Base-by-base conservation (phyloP, 1,139 yeast species). In the Meyerozyma smithsonii region DNA sequence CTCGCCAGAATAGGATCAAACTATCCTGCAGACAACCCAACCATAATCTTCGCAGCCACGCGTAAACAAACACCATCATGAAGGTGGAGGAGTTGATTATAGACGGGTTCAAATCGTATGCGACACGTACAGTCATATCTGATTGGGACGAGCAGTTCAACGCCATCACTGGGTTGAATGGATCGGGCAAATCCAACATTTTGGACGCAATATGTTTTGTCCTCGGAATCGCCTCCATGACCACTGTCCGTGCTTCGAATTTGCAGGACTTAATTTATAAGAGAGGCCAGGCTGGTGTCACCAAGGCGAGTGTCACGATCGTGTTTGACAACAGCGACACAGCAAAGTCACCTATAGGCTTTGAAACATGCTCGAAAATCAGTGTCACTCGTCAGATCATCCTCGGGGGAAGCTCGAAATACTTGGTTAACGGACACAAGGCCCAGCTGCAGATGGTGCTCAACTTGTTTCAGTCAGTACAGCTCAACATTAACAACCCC, bases 41-140 rank as follows among this genome's bases (percentile, higher is more conserved):
- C 4, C n/a, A n/a, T 26, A n/a, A 12, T 10, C 15, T 25, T 26
- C 30, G 30, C 30, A 26, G 30, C 30, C 30, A n/a, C 30, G 30
- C 30, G 30, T 26, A 26, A 26, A 26, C 30, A 26, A 26, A 26
- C 30, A 30, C 34, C 21, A 17, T 12, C 25, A 92, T 92, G 98
- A 84, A 82, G 64, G 95, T 94, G 8, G 96, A 90, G 54, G 98
- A 94, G 59, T 76, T 94, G 45, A 89, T 94, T 48, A 83, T 94
- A 40, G 98, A 94, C 63, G 99, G 99, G 37, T 94, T 94, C 76
- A 94, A 94, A 66, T 89, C 97, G 21, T 94, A 94, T 54, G 97
- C 97, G 17, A 85, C 96, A 1, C 85, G 98, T 68, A 92, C 98
- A 0, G 97, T 90, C 32, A 87, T 94, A 21, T 79, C 95, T 1